Evolutionary conservation across 768 basidiomycete species (phyloP).

Genomic region (Serendipita indica): DNA sequence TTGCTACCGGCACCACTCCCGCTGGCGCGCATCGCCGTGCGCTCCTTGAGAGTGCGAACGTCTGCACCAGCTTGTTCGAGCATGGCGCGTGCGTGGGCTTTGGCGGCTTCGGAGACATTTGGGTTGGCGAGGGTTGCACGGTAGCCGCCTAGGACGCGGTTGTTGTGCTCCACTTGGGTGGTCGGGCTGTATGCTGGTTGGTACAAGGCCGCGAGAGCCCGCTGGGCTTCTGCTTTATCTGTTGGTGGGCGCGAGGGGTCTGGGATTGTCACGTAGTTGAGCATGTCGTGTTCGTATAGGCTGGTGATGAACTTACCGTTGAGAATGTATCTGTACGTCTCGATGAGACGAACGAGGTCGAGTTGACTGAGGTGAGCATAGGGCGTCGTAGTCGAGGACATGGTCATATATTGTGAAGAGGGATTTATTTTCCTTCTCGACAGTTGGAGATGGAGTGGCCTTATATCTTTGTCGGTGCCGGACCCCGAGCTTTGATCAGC

Average conservation of each 20-base stretch:
- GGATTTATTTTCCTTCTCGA: too few relatives aligned
- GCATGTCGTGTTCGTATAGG: not conserved
- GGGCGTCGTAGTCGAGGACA: not conserved
- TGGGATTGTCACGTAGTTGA: not conserved
- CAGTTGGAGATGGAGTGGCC: too few relatives aligned
- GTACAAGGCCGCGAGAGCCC: not conserved
- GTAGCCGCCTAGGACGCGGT: conserved; percentile 30
- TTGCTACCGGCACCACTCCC: too few relatives aligned
- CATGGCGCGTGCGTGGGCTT: conserved; percentile 39
- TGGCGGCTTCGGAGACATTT: conserved; percentile 33
- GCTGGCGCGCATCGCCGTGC: too few relatives aligned
- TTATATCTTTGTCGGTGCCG: too few relatives aligned
- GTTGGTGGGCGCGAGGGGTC: not conserved
- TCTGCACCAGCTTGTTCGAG: conserved; percentile 31
- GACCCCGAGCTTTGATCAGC: too few relatives aligned
- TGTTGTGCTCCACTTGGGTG: conserved; percentile 4
- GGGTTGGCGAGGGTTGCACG: conserved; percentile 36
- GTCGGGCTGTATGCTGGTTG: not conserved
- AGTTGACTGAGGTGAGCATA: not conserved
- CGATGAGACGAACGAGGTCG: not conserved
- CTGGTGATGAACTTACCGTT: not conserved
- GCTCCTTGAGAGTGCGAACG: conserved; percentile 7
- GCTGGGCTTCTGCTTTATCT: not conserved
- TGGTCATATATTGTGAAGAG: too few relatives aligned
- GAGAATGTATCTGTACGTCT: not conserved